Percentiles rank a stretch among this genome's conserved stretches.
Conservation (phyloP, 1,139 yeast species). For the Lodderomyces beijingensis region DNA sequence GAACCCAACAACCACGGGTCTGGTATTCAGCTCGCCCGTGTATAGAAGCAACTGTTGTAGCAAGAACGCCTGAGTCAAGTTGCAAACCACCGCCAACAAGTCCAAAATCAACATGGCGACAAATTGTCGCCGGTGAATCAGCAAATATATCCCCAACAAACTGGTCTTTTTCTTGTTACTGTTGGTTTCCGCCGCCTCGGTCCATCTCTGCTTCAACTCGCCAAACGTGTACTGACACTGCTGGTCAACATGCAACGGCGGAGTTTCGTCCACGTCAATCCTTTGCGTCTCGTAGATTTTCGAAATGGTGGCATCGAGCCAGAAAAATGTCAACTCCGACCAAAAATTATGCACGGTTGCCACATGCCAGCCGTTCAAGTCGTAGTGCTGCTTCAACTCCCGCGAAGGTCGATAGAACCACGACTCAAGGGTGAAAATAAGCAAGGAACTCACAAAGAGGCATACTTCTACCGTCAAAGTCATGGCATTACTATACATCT, state of each 20-base stretch:
- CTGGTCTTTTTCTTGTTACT: constrained; percentile 23
- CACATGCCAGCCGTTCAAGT: constrained; percentile 32
- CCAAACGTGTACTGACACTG: constrained; percentile 19
- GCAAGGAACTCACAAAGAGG: constrained; percentile 23
- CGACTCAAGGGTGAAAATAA: constrained; percentile 34
- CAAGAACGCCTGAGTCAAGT: constrained; percentile 25
- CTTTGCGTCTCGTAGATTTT: constrained; percentile 19
- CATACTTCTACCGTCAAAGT: constrained; percentile 17
- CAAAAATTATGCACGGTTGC: constrained; percentile 20
- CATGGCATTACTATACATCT: constrained; percentile 14
- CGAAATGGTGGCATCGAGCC: constrained; percentile 20
- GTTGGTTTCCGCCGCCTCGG: constrained; percentile 16
- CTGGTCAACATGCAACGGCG: constrained; percentile 19
- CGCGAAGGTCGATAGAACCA: constrained; percentile 37
- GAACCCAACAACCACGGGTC: constrained; percentile 26
- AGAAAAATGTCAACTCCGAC: constrained; percentile 20
- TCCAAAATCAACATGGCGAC: constrained; percentile 15
- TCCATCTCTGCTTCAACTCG: constrained; percentile 22
- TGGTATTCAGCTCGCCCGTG: constrained; percentile 12
- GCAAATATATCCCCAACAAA: constrained; percentile 13
- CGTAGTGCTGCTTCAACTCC: constrained; percentile 37
- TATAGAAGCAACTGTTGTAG: constrained; percentile 26
- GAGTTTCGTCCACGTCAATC: constrained; percentile 21
- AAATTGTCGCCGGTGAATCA: constrained; percentile 7
- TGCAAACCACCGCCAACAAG: constrained; percentile 17